A percentile compares a stretch with the other conserved stretches of the same genome.
Evolutionary conservation across 2,329 filamentous ascomycete genomes (phyloP).

Genomic region (Nakataea oryzae): DNA sequence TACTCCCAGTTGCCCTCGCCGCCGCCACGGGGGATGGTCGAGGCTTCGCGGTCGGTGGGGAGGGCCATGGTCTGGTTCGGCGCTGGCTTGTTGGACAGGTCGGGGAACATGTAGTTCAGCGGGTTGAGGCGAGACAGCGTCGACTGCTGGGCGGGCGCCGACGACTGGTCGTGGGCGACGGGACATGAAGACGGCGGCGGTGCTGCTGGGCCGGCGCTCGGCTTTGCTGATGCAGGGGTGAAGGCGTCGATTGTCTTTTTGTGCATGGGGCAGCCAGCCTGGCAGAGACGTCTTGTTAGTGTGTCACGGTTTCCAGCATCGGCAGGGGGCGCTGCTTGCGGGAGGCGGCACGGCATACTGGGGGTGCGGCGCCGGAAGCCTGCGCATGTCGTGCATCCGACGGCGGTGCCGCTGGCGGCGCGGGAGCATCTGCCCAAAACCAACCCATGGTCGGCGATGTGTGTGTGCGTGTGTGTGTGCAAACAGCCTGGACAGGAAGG

Average conservation of each 20-base stretch:
- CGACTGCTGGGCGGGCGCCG: slow-evolving; percentile 11
- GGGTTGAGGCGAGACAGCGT: slow-evolving; percentile 46
- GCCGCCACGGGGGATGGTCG: slow-evolving; percentile 82
- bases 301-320: not conserved
- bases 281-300: not conserved
- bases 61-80: slow-evolving; percentile 63
- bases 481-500: no score
- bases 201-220: slow-evolving; percentile 18
- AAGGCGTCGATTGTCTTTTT: slow-evolving; percentile 39
- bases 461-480: no score
- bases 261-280: slow-evolving; percentile 50
- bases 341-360: slow-evolving; percentile 20
- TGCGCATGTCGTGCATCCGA: slow-evolving; percentile 10
- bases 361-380: slow-evolving; percentile 22
- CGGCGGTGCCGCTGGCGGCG: slow-evolving; percentile 13
- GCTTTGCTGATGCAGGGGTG: slow-evolving; percentile 1
- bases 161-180: slow-evolving; percentile 25
- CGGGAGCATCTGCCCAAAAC: slow-evolving; percentile 49
- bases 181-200: slow-evolving; percentile 30
- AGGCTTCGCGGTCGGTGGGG: slow-evolving; percentile 71
- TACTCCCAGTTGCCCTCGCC: slow-evolving; percentile 87
- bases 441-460: slow-evolving; percentile 39
- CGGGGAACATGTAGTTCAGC: slow-evolving; percentile 92
- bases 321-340: not conserved
- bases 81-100: slow-evolving; percentile 71